phyloP scores from a whole-genome alignment of 345 rosid species.

The Acer negundo region DNA sequence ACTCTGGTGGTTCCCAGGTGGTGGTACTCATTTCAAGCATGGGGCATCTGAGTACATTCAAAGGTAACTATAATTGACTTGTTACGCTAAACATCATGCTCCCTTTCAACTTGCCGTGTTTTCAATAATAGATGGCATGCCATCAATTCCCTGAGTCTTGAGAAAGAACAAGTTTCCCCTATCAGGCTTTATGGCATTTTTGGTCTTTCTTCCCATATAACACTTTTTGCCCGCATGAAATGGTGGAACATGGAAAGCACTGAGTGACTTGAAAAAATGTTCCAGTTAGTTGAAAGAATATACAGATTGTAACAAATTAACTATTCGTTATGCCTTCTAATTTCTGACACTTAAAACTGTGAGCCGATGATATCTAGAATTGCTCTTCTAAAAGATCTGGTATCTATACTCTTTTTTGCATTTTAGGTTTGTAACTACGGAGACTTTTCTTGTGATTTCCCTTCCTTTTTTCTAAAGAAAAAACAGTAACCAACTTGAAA shows the following conservation, averaged over 20 bases:
- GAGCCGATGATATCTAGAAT: background rate
- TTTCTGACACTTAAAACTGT: background rate
- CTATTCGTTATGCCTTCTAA: background rate
- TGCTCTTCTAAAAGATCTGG: background rate
- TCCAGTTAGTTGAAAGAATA: background rate
- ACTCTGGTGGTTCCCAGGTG: constrained; percentile 97
- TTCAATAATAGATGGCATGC: background rate
- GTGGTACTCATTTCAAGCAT: constrained; percentile 96
- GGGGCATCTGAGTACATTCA: constrained; percentile 92
- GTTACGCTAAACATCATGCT: background rate
- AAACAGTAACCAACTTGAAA: background rate
- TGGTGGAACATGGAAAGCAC: background rate
- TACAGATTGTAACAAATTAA: background rate
- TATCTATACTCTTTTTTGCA: background rate
- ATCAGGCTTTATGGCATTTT: background rate
- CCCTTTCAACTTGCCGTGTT: background rate
- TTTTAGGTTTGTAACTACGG: background rate
- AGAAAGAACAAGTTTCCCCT: background rate
- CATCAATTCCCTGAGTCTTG: background rate
- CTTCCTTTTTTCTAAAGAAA: background rate
- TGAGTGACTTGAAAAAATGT: background rate
- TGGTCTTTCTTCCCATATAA: background rate
- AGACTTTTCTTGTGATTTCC: background rate
- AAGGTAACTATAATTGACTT: constrained; percentile 44
- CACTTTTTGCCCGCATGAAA: background rate